These are phyloP conservation scores for Passiflora organensis DNA, from an alignment of 345 rosid species.

Conservation along the genomic window DNA sequence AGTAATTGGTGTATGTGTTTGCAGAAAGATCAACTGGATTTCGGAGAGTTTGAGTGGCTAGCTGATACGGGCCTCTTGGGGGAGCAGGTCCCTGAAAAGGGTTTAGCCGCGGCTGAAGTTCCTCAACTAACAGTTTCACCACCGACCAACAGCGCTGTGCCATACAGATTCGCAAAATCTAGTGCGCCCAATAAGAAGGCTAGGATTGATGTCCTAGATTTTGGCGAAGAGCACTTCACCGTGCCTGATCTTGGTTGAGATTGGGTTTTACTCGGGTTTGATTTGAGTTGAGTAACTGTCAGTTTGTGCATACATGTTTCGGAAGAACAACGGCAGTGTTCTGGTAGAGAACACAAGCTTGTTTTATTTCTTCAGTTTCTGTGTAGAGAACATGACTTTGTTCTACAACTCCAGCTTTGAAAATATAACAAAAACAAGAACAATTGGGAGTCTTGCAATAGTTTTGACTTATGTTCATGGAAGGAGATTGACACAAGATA, in stretches of 20 bases:
- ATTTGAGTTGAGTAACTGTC: not conserved
- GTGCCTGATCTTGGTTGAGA: slow-evolving; percentile 75
- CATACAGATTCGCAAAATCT: slow-evolving; percentile 46
- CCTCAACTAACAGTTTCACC: slow-evolving; percentile 63
- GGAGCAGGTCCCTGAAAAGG: slow-evolving; percentile 55
- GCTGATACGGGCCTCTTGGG: slow-evolving; percentile 62
- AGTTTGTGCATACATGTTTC: too few relatives aligned
- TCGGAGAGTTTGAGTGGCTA: slow-evolving; percentile 83
- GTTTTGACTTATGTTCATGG: too few relatives aligned
- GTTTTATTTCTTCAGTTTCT: too few relatives aligned
- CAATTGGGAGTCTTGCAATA: too few relatives aligned
- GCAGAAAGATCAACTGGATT: slow-evolving; percentile 76
- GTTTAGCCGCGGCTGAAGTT: slow-evolving; percentile 76
- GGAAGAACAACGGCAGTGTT: too few relatives aligned
- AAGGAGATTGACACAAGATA: too few relatives aligned
- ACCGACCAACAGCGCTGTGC: slow-evolving; percentile 22
- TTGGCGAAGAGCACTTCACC: slow-evolving; percentile 69
- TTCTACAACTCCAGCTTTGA: too few relatives aligned
- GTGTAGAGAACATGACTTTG: too few relatives aligned
- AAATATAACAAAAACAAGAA: too few relatives aligned
- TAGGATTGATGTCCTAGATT: slow-evolving; percentile 49
- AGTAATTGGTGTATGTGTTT: too few relatives aligned
- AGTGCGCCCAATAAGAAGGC: slow-evolving; percentile 64
- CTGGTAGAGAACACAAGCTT: too few relatives aligned
- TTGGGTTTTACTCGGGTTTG: not conserved